Evolutionary conservation across 495 filamentous ascomycete genomes (phyloP), one percentile per base, ranked within the genome.

Genomic region (Trichoderma orchidacearum): DNA sequence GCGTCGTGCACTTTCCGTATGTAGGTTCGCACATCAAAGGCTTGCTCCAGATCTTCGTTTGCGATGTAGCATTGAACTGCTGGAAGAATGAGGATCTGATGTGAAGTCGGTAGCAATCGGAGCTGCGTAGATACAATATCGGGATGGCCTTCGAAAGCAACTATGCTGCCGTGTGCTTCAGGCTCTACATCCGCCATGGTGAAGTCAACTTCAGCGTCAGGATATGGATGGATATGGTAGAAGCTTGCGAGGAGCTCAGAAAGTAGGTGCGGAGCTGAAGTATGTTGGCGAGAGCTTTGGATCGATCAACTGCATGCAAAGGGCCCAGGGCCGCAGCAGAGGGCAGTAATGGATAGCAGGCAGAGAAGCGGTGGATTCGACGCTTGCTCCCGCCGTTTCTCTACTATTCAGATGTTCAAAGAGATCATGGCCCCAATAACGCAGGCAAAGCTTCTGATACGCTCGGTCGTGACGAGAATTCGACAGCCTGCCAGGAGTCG

Each of bases 71-170:
- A 59, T 38, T 71, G 60, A 32, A 76, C 62, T 28, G 61, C 60
- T 0, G 77, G 76, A 3, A 80, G 65, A 17, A 79, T 63, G 30
- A 79, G 57, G 11, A 79, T 74, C 30, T 77, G 73, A 1, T 67
- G 62, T 2, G 75, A 79, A 12, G 64, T 66, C 17, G 77, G 77
- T 5, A 80, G 68, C 17, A 80, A 66, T 54, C 70, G 70, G 30
- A 80, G 62, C 56, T 80, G 77, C 25, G 74, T 75, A 38, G 75
- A 68, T 25, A 80, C 68, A 51, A 68, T 58, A 30, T 78, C 74
- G 21, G 62, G 55, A 28, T 72, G 66, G 2, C 77, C 77, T 58
- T 79, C 77, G 53, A 80, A 68, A 55, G 77, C 76, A 45, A 80
- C 66, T 60, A 80, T 62, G 60, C 66, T 74, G 28, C 77, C 77